These are phyloP conservation scores for Monilinia aucupariae DNA, from an alignment of 2,329 filamentous ascomycete genomes.

Conservation along the genomic window DNA sequence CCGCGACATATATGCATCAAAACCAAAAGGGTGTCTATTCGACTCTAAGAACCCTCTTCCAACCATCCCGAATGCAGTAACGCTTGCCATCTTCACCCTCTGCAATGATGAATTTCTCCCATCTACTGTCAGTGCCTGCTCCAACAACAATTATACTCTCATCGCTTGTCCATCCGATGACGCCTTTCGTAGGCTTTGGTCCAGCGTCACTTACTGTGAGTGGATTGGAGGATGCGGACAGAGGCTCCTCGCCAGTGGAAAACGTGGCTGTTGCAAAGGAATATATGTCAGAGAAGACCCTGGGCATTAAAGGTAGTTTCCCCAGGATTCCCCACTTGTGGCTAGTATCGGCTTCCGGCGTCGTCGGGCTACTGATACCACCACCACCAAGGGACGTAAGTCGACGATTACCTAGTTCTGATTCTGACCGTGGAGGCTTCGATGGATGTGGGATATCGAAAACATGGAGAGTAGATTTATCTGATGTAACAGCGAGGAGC, in stretches of 20 bases:
- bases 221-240: slow-evolving; percentile 54
- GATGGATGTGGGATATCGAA: slow-evolving; percentile 71
- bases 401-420: slow-evolving; percentile 33
- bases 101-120: slow-evolving; percentile 80
- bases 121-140: slow-evolving; percentile 72
- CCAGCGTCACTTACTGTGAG: slow-evolving; percentile 40
- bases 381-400: slow-evolving; percentile 29
- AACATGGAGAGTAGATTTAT: slow-evolving; percentile 92
- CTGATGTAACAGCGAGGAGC: slow-evolving; percentile 84
- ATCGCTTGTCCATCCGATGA: slow-evolving; percentile 79
- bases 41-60: slow-evolving; percentile 68
- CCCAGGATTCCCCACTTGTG: slow-evolving; percentile 83
- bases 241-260: slow-evolving; percentile 70
- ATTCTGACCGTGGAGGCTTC: slow-evolving; percentile 36
- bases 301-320: slow-evolving; percentile 77
- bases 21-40: slow-evolving; percentile 1
- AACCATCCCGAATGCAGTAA: slow-evolving; percentile 65
- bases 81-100: slow-evolving; percentile 63
- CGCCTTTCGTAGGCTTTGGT: slow-evolving; percentile 65
- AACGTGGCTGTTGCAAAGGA: slow-evolving; percentile 78
- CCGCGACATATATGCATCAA: neutral
- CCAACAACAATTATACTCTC: slow-evolving; percentile 69
- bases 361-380: slow-evolving; percentile 33
- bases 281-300: slow-evolving; percentile 84
- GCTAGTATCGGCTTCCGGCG: slow-evolving; percentile 45